Evolutionary conservation across 306 rosid genomes (phyloP).

Genomic region (Luffa acutangula): DNA sequence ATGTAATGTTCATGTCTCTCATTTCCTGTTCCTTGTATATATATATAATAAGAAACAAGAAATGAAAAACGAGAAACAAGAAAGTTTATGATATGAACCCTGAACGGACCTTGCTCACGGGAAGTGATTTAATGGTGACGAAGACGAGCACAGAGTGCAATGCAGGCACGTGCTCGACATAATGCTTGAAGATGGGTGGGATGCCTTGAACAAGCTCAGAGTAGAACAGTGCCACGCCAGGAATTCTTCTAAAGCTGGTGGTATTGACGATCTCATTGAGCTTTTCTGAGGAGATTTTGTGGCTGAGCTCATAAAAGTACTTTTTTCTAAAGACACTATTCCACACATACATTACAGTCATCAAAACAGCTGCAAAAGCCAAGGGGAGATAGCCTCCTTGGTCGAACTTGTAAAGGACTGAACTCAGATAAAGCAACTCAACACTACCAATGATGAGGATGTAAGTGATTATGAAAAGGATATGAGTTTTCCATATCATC

Average conservation of each 20-base stretch:
- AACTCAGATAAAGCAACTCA: slow-evolving; percentile 12
- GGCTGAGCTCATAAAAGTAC: slow-evolving; percentile 13
- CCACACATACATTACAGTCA: slow-evolving; percentile 20
- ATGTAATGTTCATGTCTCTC: neutral
- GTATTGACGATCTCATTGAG: neutral
- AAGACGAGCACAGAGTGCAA: slow-evolving; percentile 31
- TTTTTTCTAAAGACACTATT: slow-evolving; percentile 15
- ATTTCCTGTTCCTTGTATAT: neutral
- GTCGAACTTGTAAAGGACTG: slow-evolving; percentile 22
- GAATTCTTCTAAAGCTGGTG: neutral
- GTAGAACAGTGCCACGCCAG: slow-evolving; percentile 17
- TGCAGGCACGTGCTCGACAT: slow-evolving; percentile 21
- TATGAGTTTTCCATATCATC: slow-evolving; percentile 24
- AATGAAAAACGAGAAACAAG: too few species aligned
- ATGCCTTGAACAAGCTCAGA: slow-evolving; percentile 33
- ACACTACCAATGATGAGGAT: neutral
- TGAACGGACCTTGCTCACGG: slow-evolving; percentile 8
- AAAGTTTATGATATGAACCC: too few species aligned
- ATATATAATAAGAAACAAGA: neutral
- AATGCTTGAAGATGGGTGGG: slow-evolving; percentile 35
- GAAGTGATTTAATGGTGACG: slow-evolving; percentile 19
- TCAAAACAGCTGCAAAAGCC: neutral
- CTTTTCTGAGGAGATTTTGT: slow-evolving; percentile 9
- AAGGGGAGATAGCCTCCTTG: slow-evolving; percentile 25
- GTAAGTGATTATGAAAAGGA: slow-evolving; percentile 10